Conservation (phyloP, 495 filamentous ascomycete genomes). For the Xanthoparmelia taractica region DNA sequence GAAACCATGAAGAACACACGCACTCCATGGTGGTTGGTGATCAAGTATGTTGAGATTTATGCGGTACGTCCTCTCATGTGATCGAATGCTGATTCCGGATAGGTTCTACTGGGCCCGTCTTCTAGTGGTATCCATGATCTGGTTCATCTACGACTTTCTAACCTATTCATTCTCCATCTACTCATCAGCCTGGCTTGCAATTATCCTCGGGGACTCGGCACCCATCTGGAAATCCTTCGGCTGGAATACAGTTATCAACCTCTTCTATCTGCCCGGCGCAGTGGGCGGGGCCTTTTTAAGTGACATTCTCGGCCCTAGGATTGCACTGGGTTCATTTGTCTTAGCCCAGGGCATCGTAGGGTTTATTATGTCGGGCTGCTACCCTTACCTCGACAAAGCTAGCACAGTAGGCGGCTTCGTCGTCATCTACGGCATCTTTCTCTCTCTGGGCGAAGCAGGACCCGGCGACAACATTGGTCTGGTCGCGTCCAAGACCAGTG, state of each 20-base stretch:
- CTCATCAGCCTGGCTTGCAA: constrained; percentile 58
- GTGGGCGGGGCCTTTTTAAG: constrained; percentile 64
- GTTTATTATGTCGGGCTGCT: constrained; percentile 78
- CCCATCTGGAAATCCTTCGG: constrained; percentile 70
- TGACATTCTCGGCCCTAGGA: constrained; percentile 68
- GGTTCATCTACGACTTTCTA: constrained; percentile 89
- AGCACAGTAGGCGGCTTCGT: constrained; percentile 67
- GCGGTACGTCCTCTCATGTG: too few species aligned
- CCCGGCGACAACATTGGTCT: constrained; percentile 91
- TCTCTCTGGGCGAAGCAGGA: constrained; percentile 74
- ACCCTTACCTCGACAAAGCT: constrained; percentile 52
- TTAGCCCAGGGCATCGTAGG: constrained; percentile 66
- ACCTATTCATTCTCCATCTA: constrained; percentile 76
- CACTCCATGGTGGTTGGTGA: constrained; percentile 43
- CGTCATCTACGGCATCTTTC: constrained; percentile 71
- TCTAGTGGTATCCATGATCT: constrained; percentile 65
- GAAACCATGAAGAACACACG: constrained; percentile 45
- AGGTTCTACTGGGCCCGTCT: constrained; percentile 54
- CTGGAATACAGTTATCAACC: constrained; percentile 76
- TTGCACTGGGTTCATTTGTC: constrained; percentile 61
- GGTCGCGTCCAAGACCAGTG: constrained; percentile 76
- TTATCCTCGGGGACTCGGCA: constrained; percentile 50
- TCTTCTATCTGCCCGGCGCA: constrained; percentile 81
- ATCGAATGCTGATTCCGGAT: constrained; percentile 8
- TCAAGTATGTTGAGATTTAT: constrained; percentile 35